Conservation (phyloP, 208 protist species). For the Trypanosoma caninum region DNA sequence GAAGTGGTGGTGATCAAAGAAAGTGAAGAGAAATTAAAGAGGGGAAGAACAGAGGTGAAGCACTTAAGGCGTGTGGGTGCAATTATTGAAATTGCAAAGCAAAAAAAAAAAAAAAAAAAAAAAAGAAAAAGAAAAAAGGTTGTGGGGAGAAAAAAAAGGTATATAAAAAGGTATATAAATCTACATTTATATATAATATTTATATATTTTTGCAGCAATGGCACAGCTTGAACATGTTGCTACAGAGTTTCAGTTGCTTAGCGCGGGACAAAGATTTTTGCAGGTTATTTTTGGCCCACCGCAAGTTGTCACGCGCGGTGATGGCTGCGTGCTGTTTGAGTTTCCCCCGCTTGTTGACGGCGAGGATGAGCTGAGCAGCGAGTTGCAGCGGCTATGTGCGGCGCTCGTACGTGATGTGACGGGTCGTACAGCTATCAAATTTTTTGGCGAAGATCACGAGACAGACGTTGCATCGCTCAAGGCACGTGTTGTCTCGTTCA, state of each 20-base stretch:
- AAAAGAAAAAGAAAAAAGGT: neutral
- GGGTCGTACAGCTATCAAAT: conserved; percentile 46
- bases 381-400: conserved; percentile 74
- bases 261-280: conserved; percentile 84
- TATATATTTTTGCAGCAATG: conserved; percentile 4
- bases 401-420: conserved; percentile 80
- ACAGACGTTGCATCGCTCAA: conserved; percentile 58
- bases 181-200: no score
- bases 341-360: conserved; percentile 35
- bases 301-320: conserved; percentile 57
- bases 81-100: neutral
- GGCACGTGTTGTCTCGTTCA: conserved; percentile 42
- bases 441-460: conserved; percentile 63
- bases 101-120: neutral
- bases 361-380: conserved; percentile 37
- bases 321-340: conserved; percentile 78
- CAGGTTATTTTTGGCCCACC: conserved; percentile 63
- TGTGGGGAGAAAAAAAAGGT: neutral
- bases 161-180: neutral
- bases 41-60: neutral
- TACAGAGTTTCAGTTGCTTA: conserved; percentile 75
- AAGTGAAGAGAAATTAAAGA: neutral
- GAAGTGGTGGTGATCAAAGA: neutral
- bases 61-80: neutral
- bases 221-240: conserved; percentile 44